Conservation (phyloP, 1,284 basidiomycete species). For the Ustilago esculenta region DNA sequence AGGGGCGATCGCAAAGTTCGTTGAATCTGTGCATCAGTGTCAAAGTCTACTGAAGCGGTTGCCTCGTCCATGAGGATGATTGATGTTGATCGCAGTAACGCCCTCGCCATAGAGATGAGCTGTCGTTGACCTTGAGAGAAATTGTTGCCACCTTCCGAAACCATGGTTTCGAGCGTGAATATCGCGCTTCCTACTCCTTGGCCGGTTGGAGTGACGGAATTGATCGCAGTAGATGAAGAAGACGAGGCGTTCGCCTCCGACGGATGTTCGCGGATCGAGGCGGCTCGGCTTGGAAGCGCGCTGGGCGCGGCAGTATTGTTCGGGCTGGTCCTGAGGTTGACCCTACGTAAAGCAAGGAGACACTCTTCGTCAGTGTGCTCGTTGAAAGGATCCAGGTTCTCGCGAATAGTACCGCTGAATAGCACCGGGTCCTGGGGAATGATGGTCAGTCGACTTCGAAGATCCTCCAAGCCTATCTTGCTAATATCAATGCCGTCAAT, state of each 20-base stretch:
- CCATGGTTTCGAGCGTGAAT: conserved; percentile 42
- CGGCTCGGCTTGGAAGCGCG: conserved; percentile 20
- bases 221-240: conserved; percentile 13
- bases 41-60: conserved; percentile 60
- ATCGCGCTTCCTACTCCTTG: conserved; percentile 6
- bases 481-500: conserved; percentile 69
- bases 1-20: conserved; percentile 74
- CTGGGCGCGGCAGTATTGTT: conserved; percentile 27
- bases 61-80: conserved; percentile 67
- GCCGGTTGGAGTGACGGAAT: conserved; percentile 8
- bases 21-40: conserved; percentile 72
- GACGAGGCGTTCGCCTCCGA: conserved; percentile 12
- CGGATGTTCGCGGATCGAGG: conserved; percentile 9
- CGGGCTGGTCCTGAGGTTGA: conserved; percentile 35
- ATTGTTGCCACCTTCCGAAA: conserved; percentile 62
- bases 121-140: conserved; percentile 64
- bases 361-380: conserved; percentile 53
- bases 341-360: conserved; percentile 36
- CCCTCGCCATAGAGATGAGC: conserved; percentile 62
- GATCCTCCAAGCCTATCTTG: conserved; percentile 68
- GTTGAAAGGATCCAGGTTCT: conserved; percentile 53
- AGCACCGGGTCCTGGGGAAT: conserved; percentile 68
- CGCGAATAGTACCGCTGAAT: conserved; percentile 57
- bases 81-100: conserved; percentile 54
- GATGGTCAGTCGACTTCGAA: conserved; percentile 71